Base-by-base conservation (phyloP, 106 monocot genomes). In the Allium sativum region DNA sequence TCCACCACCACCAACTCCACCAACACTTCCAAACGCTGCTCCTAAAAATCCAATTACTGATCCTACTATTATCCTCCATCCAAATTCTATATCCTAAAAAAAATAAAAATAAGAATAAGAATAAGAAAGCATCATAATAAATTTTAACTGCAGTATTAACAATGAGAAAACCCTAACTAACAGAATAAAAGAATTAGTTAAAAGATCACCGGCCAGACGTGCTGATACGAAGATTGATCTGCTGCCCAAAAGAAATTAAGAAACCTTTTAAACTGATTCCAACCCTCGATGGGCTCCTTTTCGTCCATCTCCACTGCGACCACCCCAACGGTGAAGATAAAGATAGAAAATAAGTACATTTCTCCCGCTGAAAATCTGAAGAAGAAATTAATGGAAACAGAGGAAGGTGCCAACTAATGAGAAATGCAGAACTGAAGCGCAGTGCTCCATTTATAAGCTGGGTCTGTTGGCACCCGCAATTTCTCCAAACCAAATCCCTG, bases 141-240 rank as follows among this genome's bases (percentile, higher is more conserved):
- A 46, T 53, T 40, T 10, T 12, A 41, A 44, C 12, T 1, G 18
- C 14, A 18, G 22, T 57, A 7, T 11, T 43, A 13, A 59, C 21
- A 10, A 45, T 7, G n/a, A 15, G 52, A 20, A 31, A 31, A 31
- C 31, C 31, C 31, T 31, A 60, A 40, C 40, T 41, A 12, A 67
- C 12, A 11, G 51, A 52, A 18, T 12, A 52, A 12, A 52, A 52
- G 16, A 52, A 52, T 17, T 19, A 18, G 11, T 31, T 19, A 72
- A 48, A 22, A 22, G 19, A 22, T 56, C 67, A 80, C 79, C 74
- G 79, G 79, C 79, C 79, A 80, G 53, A 81, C 81, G 55, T 81
- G 81, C 9, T 69, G 42, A 68, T 76, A 81, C 12, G 72, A 64
- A 18, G 62, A 58, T 45, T 42, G 76, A 69, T 76, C 72, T 6